Conservation (phyloP, 352 stramenopile genomes). For the Phytophthora crassamura region DNA sequence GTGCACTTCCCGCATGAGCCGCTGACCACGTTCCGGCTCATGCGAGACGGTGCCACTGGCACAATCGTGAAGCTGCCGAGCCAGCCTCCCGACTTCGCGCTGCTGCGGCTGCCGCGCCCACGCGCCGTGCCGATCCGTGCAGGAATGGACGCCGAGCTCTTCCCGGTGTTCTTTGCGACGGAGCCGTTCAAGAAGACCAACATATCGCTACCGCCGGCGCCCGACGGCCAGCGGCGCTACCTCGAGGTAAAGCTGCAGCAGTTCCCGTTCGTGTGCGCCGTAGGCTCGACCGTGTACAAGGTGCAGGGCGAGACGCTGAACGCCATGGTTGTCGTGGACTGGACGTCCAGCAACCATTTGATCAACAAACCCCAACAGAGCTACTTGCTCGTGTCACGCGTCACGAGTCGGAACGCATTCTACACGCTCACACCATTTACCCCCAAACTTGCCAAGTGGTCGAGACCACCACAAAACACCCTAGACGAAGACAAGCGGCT, state of each 20-base stretch:
- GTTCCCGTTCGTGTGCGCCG: slow-evolving; percentile 2
- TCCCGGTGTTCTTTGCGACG: no score
- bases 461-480: no score
- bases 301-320: slow-evolving; percentile 1
- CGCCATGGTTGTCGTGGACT: background rate
- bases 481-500: no score
- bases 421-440: background rate
- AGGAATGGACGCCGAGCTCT: no score
- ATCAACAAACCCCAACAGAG: background rate
- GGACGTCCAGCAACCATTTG: background rate
- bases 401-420: background rate
- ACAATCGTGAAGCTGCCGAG: no score
- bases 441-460: background rate
- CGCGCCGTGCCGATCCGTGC: no score
- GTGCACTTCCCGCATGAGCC: no score
- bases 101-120: background rate
- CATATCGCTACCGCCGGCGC: no score
- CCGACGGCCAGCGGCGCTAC: background rate
- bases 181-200: no score
- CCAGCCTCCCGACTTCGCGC: background rate
- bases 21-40: no score
- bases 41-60: no score
- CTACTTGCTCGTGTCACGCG: background rate
- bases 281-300: slow-evolving; percentile 1
- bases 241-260: background rate